phyloP scores from a whole-genome alignment of 1,284 basidiomycete genomes.

The Testicularia cyperi region DNA sequence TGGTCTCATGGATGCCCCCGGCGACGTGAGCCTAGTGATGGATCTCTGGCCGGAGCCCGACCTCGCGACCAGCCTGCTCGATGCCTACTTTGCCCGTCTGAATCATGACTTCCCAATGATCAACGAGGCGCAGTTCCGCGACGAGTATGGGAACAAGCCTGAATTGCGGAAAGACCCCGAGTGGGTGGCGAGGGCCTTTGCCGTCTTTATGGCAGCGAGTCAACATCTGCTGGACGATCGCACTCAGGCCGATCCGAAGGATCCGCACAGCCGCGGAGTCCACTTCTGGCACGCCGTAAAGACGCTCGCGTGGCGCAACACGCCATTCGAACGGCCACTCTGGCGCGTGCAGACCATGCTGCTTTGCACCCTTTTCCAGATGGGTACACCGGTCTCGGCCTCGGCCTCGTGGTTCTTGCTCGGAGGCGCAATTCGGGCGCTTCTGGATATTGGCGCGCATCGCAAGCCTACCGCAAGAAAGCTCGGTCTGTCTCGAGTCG shows the following conservation, averaged over 20 bases:
- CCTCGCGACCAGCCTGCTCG: slow-evolving; percentile 32
- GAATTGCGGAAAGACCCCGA: slow-evolving; percentile 29
- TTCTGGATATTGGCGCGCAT: slow-evolving; percentile 47
- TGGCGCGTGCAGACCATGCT: slow-evolving; percentile 15
- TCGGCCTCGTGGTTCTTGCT: slow-evolving; percentile 39
- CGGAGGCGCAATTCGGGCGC: slow-evolving; percentile 31
- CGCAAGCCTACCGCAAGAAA: slow-evolving; percentile 38
- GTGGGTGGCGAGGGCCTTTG: slow-evolving; percentile 29
- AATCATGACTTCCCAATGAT: slow-evolving; percentile 45
- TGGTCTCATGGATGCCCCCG: slow-evolving; percentile 19
- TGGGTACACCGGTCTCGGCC: slow-evolving; percentile 25
- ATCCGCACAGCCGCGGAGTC: slow-evolving; percentile 25
- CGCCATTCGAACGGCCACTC: slow-evolving; percentile 11
- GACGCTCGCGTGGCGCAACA: slow-evolving; percentile 6
- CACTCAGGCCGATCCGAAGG: slow-evolving; percentile 6
- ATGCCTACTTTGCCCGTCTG: slow-evolving; percentile 40
- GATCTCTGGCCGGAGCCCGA: slow-evolving; percentile 40
- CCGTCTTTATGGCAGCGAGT: slow-evolving; percentile 42
- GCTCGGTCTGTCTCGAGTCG: slow-evolving; percentile 25
- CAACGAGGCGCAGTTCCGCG: slow-evolving; percentile 38
- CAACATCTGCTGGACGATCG: slow-evolving; percentile 30
- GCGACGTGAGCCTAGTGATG: not conserved
- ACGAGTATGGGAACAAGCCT: slow-evolving; percentile 24
- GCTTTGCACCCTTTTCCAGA: slow-evolving; percentile 25
- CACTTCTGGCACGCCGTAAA: slow-evolving; percentile 33